Evolutionary conservation across 345 rosid genomes (phyloP).

Genomic region (Corchorus olitorius): DNA sequence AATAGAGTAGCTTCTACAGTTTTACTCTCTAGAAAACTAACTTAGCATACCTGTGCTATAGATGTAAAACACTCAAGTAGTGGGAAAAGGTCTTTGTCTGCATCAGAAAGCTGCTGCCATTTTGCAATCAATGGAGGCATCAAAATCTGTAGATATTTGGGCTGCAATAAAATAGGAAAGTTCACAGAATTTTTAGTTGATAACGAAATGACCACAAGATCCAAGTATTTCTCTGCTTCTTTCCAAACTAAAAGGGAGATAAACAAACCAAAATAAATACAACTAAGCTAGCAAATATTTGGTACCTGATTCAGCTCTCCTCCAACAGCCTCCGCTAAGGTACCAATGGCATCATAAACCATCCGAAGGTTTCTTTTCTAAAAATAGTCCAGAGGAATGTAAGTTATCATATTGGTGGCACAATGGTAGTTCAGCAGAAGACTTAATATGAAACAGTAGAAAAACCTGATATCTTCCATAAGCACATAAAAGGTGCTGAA

Average conservation of each 20-base stretch:
- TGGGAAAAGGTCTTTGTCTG: constrained; percentile 90
- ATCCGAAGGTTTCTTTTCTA: constrained; percentile 93
- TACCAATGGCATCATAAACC: constrained; percentile 97
- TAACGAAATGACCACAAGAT: neutral
- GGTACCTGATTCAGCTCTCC: constrained; percentile 78
- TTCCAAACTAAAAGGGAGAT: neutral
- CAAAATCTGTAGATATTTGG: constrained; percentile 74
- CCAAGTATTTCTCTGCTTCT: neutral
- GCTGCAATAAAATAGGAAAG: constrained; percentile 49
- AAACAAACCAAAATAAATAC: neutral
- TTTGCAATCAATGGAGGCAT: constrained; percentile 94
- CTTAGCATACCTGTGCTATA: constrained; percentile 67
- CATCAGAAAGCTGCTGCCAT: constrained; percentile 94
- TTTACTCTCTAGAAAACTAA: neutral
- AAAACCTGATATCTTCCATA: constrained; percentile 97
- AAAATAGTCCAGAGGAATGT: neutral
- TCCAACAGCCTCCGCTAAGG: constrained; percentile 95
- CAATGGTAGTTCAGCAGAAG: neutral
- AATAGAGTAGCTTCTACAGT: neutral
- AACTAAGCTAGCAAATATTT: neutral
- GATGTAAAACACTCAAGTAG: constrained; percentile 92
- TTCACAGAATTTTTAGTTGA: constrained; percentile 8
- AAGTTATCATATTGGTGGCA: neutral
- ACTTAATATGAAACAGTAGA: neutral
- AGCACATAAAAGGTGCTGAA: constrained; percentile 94